A percentile compares a stretch with the other conserved stretches of the same genome.
Conservation (phyloP, 805 yeast genomes). For the Starmera pachycereana region DNA sequence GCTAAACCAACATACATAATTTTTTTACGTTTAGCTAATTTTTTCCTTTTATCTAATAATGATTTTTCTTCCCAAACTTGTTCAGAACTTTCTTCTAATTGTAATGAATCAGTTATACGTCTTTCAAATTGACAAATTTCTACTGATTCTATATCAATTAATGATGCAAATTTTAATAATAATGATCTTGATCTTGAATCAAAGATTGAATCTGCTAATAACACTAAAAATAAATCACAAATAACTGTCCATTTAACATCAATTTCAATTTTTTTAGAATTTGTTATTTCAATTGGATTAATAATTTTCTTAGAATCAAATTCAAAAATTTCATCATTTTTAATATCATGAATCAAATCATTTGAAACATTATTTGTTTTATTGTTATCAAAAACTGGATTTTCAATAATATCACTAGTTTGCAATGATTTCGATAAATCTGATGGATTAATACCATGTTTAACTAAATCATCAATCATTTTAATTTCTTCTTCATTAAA, state of each 20-base stretch:
- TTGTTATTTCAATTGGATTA: slow-evolving; percentile 21
- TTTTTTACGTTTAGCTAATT: slow-evolving; percentile 52
- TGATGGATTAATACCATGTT: slow-evolving; percentile 67
- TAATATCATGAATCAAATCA: slow-evolving; percentile 5
- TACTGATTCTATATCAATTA: slow-evolving; percentile 44
- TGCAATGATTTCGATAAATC: slow-evolving; percentile 63
- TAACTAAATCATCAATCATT: slow-evolving; percentile 81
- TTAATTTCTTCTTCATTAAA: slow-evolving; percentile 61
- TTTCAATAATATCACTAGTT: slow-evolving; percentile 37
- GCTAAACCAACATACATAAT: slow-evolving; percentile 88
- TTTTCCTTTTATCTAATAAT: slow-evolving; percentile 63
- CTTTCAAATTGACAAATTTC: slow-evolving; percentile 87
- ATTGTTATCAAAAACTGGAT: slow-evolving; percentile 31
- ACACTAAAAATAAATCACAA: slow-evolving; percentile 77
- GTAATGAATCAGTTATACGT: slow-evolving; percentile 81
- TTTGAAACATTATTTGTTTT: slow-evolving; percentile 4
- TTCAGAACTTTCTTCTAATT: slow-evolving; percentile 74
- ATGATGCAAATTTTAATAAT: slow-evolving; percentile 55
- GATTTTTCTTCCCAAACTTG: slow-evolving; percentile 66
- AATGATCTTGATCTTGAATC: slow-evolving; percentile 84
- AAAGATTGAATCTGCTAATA: slow-evolving; percentile 75
- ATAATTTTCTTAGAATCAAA: slow-evolving; percentile 1
- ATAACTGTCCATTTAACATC: slow-evolving; percentile 90
- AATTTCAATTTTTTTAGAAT: slow-evolving; percentile 36
- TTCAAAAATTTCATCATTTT: slow-evolving; percentile 1